These are phyloP conservation scores for Spathaspora passalidarum DNA, from an alignment of 805 yeast species.

Conservation along the genomic window DNA sequence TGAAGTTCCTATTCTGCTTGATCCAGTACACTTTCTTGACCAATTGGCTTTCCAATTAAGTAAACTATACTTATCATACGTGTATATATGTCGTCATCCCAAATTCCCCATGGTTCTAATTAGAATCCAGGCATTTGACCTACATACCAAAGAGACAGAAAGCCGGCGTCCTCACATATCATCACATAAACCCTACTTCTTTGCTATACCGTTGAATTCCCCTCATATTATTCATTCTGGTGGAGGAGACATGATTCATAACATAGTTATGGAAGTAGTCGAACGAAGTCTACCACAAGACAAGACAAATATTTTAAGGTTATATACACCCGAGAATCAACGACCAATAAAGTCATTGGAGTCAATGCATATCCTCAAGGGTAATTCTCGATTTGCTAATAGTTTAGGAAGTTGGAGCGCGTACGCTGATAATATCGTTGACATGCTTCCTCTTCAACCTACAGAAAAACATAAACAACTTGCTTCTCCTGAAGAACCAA, in stretches of 20 bases:
- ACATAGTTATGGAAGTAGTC: conserved; percentile 58
- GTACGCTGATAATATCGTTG: conserved; percentile 67
- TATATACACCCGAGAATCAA: conserved; percentile 37
- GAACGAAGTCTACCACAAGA: conserved; percentile 49
- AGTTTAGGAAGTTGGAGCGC: conserved; percentile 72
- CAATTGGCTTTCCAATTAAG: conserved; percentile 47
- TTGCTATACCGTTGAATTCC: conserved; percentile 66
- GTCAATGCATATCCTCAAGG: conserved; percentile 55
- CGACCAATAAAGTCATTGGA: conserved; percentile 44
- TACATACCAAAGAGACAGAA: conserved; percentile 16
- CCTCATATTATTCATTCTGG: conserved; percentile 62
- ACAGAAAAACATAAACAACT: conserved; percentile 37
- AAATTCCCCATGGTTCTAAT: conserved; percentile 56
- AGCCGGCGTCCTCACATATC: conserved; percentile 37
- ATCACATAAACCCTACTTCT: conserved; percentile 59
- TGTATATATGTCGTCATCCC: conserved; percentile 67
- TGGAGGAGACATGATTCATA: conserved; percentile 39
- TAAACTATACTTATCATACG: conserved; percentile 55
- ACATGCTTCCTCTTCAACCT: conserved; percentile 58
- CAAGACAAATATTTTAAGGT: conserved; percentile 37
- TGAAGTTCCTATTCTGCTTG: conserved; percentile 34
- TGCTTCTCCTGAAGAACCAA: neutral
- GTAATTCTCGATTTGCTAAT: conserved; percentile 58
- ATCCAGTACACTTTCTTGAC: conserved; percentile 52
- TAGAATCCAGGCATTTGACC: conserved; percentile 68